Percentiles rank a stretch among this genome's conserved stretches.
These are phyloP conservation scores for Plasmopara halstedii DNA, from an alignment of 352 stramenopile species.

Conservation along the genomic window DNA sequence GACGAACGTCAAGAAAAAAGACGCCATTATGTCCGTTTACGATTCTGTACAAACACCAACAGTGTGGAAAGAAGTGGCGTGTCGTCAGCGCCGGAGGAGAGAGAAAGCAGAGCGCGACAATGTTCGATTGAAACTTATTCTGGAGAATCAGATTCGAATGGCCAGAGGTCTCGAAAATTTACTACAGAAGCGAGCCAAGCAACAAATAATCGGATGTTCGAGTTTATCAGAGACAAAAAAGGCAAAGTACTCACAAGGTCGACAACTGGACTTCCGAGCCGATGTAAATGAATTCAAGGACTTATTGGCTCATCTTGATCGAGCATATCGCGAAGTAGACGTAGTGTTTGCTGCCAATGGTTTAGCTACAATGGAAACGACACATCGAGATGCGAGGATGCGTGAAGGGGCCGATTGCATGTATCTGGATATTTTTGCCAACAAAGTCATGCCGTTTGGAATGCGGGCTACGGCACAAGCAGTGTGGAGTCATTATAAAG, in stretches of 20 bases:
- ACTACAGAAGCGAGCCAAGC: constrained; percentile 24
- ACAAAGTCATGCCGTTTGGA: constrained; percentile 38
- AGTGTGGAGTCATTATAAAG: constrained; percentile 38
- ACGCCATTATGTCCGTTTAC: constrained; percentile 13
- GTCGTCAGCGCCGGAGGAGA: constrained; percentile 29
- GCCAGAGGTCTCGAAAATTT: constrained; percentile 26
- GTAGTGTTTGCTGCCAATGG: constrained; percentile 29
- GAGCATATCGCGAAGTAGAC: constrained; percentile 29
- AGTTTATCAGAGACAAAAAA: constrained; percentile 25
- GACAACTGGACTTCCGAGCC: constrained; percentile 25
- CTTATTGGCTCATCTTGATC: constrained; percentile 27
- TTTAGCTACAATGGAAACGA: constrained; percentile 28
- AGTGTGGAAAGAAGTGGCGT: constrained; percentile 28
- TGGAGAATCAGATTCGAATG: constrained; percentile 36
- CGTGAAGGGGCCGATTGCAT: constrained; percentile 30
- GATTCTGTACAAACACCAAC: constrained; percentile 14
- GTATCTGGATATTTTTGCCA: constrained; percentile 39
- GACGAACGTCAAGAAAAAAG: neutral
- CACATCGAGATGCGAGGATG: constrained; percentile 31
- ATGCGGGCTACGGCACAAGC: constrained; percentile 30
- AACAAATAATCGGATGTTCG: constrained; percentile 25
- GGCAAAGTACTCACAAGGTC: constrained; percentile 30
- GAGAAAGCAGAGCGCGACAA: constrained; percentile 44
- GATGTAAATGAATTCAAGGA: constrained; percentile 29
- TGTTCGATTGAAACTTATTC: constrained; percentile 35